Base-by-base conservation (phyloP, 768 basidiomycete species). In the Artomyces pyxidatus region DNA sequence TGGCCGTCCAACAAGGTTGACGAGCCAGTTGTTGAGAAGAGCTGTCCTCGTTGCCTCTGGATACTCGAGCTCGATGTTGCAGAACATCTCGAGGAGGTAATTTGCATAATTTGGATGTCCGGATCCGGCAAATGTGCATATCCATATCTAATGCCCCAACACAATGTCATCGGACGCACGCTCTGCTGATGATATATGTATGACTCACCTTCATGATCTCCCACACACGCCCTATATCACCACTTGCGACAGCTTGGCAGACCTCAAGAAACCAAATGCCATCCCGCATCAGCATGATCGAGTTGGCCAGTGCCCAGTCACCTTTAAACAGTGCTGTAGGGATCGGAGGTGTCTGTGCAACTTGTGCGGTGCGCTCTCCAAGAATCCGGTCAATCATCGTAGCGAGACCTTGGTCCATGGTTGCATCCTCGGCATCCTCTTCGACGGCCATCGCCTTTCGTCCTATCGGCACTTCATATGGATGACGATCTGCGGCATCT, bases 21-120 rank as follows among this genome's bases (percentile, higher is more conserved):
- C 54, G n/a, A 58, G 51, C 54, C 55, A 55, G 42, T 53, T 58
- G 17, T 42, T 42, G 12, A 58, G 14, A 7, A 52, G 19, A 8
- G 43, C 44, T 0, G 25, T 16, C 5, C 22, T 45, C 4, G 37
- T 16, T 1, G 45, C 23, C 9, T 22, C 16, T 8, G 47, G 42
- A 25, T 41, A 32, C 26, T 55, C 50, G 22, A 23, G 42, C 22
- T 42, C 44, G 23, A 51, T 23, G 14, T 42, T 51, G 50, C 45
- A 47, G 38, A 30, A 49, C n/a, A 41, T 47, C 27, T 55, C 47
- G 1, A 55, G 25, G 16, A 55, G 47, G 26, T 51, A 51, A n/a
- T 23, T 23, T 1, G 38, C 14, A 27, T 55, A 55, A 42, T 51
- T 38, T 17, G 49, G 16, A 28, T 55, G 37, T 8, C 42, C 45